Evolutionary conservation across 1,284 basidiomycete species (phyloP).

Genomic region (Clitocybe nebularis): DNA sequence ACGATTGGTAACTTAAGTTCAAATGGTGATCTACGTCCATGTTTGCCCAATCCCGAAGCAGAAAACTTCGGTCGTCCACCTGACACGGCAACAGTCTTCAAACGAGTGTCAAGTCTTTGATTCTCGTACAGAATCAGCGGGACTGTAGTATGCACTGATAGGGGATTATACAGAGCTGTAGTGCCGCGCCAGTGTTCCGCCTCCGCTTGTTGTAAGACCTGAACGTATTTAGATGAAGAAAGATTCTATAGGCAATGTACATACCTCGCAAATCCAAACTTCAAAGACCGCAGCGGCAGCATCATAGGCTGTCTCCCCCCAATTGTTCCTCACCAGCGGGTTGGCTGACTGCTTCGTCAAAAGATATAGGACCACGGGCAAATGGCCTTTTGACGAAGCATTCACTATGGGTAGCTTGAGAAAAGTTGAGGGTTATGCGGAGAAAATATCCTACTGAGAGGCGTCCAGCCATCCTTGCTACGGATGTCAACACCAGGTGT

Average conservation of each 20-base stretch:
- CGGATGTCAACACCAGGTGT: conserved; percentile 63
- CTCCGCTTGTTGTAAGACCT: conserved; percentile 82
- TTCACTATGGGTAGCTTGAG: conserved; percentile 60
- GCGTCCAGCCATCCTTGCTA: conserved; percentile 85
- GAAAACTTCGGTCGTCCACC: conserved; percentile 82
- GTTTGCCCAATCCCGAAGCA: conserved; percentile 69
- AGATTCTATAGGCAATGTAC: conserved; percentile 4
- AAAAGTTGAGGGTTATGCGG: conserved; percentile 1
- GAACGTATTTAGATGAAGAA: conserved; percentile 1
- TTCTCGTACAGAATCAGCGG: conserved; percentile 78
- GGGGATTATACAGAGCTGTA: conserved; percentile 67
- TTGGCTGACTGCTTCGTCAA: conserved; percentile 79
- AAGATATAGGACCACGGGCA: conserved; percentile 81
- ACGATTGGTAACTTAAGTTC: conserved; percentile 63
- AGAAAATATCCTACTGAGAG: conserved; percentile 60
- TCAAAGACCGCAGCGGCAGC: conserved; percentile 89
- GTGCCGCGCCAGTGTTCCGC: conserved; percentile 68
- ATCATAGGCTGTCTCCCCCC: conserved; percentile 91
- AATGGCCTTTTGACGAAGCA: conserved; percentile 86
- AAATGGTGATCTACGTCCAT: conserved; percentile 66
- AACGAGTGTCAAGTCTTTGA: conserved; percentile 74
- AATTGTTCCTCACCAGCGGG: conserved; percentile 82
- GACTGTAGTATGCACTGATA: conserved; percentile 81
- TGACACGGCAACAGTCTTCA: conserved; percentile 80
- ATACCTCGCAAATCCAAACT: conserved; percentile 84